phyloP scores from a whole-genome alignment of 139 green algal species.

The Chlorella ohadii region DNA sequence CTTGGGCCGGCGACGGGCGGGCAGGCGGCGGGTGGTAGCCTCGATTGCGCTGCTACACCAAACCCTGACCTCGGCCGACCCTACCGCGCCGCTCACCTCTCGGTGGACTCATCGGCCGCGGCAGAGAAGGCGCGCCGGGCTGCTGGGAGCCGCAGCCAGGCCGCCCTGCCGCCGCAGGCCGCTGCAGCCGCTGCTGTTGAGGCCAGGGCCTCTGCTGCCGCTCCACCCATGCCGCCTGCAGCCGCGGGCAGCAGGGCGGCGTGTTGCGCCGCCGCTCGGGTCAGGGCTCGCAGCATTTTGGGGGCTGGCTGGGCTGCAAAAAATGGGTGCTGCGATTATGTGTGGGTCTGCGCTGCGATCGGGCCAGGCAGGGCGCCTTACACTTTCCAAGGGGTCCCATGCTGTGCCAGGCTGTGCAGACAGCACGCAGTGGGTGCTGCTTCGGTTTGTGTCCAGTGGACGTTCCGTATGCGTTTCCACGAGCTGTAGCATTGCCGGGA shows the following conservation, averaged over 20 bases:
- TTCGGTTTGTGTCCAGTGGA: too few relatives aligned
- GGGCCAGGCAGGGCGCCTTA: too few relatives aligned
- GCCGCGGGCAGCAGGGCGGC: not conserved
- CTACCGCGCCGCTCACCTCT: not conserved
- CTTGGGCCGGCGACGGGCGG: too few relatives aligned
- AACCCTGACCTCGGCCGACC: not conserved
- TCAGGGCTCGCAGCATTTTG: not conserved
- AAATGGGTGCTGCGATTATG: too few relatives aligned
- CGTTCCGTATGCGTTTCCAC: too few relatives aligned
- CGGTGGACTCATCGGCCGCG: not conserved
- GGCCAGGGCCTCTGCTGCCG: not conserved
- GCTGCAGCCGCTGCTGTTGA: not conserved
- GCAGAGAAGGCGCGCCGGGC: slow-evolving; percentile 1
- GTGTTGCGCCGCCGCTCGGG: slow-evolving; percentile 3
- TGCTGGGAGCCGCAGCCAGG: not conserved
- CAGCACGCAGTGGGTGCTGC: too few relatives aligned
- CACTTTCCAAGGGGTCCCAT: too few relatives aligned
- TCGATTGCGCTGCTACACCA: not conserved
- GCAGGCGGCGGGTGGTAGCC: not conserved
- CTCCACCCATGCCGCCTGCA: not conserved
- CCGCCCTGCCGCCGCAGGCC: not conserved
- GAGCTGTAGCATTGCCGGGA: too few relatives aligned
- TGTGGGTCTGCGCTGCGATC: too few relatives aligned
- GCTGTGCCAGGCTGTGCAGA: too few relatives aligned
- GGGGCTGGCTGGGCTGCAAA: not conserved